Base-by-base conservation (phyloP, 2,329 filamentous ascomycete genomes). In the Teratosphaeria gauchensis region DNA sequence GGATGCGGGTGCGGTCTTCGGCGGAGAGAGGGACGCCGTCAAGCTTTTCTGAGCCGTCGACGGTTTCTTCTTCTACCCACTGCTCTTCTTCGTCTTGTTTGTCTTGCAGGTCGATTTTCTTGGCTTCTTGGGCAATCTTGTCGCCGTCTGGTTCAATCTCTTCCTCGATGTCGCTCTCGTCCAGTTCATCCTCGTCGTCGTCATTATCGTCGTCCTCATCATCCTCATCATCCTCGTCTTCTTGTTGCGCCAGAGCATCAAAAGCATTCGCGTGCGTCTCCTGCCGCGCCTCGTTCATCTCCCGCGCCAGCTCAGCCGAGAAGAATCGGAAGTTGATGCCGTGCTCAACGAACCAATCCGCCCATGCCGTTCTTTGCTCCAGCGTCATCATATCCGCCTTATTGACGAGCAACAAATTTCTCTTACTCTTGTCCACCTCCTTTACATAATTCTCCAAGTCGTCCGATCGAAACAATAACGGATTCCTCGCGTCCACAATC, bases 371-470 rank as follows among this genome's bases (percentile, higher is more conserved):
- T 64, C 94, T 81, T 76, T 99, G 95, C 68, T 84, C 84, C 54
- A 85, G 74, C 1, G 92, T 95, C 89, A 99, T 92, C 94, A 99
- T 96, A 76, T 99, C 94, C 53, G 94, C 92, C 80, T 99, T 99
- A 80, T 99, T 99, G 70, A 99, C 92, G 58, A 99, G 79, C 58
- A 99, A 74, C 69, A 99, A 71, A 72, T 97, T 99, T 72, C 91
- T 83, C 79, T 99, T 97, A 71, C 84, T 86, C 1, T 85, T 76
- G 46, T 95, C 88, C 30, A 97, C 88, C 66, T 95, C 90, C 76
- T 96, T 95, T 68, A 99, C 94, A 66, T 99, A 99, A 64, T 79
- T 81, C 71, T 97, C 94, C 61, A 99, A 76, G 78, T 99, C 94
- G 66, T 95, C 92, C 4, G 89, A 96, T 59, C 95, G 84, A 77